Evolutionary conservation across 2,329 filamentous ascomycete species (phyloP), one percentile per base, ranked within the genome.

Genomic region (Trichoderma aggressivum): DNA sequence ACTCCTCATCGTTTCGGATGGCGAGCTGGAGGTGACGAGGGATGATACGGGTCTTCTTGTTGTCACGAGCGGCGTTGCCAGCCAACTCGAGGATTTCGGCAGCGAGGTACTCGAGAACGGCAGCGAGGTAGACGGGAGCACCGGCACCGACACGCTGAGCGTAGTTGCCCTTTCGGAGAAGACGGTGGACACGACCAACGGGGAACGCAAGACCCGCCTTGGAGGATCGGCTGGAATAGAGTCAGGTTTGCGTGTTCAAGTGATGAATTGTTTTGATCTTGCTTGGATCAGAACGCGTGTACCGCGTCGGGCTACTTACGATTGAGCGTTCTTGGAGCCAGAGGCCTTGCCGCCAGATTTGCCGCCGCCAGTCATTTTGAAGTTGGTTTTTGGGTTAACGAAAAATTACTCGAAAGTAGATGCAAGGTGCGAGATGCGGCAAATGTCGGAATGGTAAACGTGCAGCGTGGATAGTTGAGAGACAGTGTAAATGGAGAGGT

Each of bases 21-120:
- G 96, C 96, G 78, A 99, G 94, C 88, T 99, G 96, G 61, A 99
- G 90, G 86, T 99, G 96, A 85, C 96, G 94, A 76, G 96, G 96
- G 74, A 98, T 99, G 87, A 99, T 99, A 92, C 96, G 94, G 76
- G 95, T 99, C 92, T 98, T 98, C 93, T 99, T 99, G 91, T 98
- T 98, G 87, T 99, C 96, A 79, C 96, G 95, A 75, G 96, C 96
- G 80, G 96, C 96, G 85, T 99, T 99, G 79, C 96, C 96, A 83
- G 96, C 96, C 86, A 99, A 87, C 87, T 99, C 96, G 81, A 99
- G 94, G 79, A 99, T 98, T 88, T 99, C 96, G 76, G 96, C 96
- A 78, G 96, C 95, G 72, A 99, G 92, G 83, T 99, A 99, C 87
- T 99, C 96, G 63, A 99, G 94, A 70, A 99, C 96, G 70, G 95